Evolutionary conservation across 345 rosid genomes (phyloP), one percentile per base, ranked within the genome.

Genomic region (Bruguiera gymnorhiza): DNA sequence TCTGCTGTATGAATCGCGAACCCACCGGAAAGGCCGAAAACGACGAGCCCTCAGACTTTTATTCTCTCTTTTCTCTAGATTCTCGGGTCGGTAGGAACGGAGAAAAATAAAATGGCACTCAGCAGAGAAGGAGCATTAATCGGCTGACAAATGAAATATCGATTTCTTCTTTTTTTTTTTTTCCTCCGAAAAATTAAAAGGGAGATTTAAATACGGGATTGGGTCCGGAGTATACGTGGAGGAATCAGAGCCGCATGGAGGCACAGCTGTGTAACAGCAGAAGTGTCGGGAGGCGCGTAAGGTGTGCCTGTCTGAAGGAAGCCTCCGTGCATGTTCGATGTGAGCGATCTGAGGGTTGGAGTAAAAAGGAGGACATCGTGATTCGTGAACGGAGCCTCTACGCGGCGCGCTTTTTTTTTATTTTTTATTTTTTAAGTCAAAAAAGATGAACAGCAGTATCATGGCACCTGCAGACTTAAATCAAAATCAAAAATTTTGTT

Each of bases 251-350:
- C 31, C 63, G 76, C 64, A n/a, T 51, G 64, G 39, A 68, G 51
- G 11, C 43, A 60, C 74, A 72, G 78, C 78, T 66, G 30, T 60
- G 51, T 66, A 0, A 61, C 66, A 72, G 76, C 39, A 68, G 29
- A 67, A 24, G 67, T 62, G 65, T 70, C 57, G 78, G 69, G 64
- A 19, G 65, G 23, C 6, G 67, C 0, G 50, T 43, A 18, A 5
- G 50, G 50, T 37, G 30, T 20, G 67, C 0, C 36, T 79, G 83
- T 71, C 81, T 10, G 78, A 57, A 67, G 59, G 11, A 61, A 31
- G 54, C 46, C 29, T 27, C 2, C 51, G 20, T n/a, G 43, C 2
- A 15, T 18, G 18, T 16, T 7, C 3, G 15, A 15, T 13, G 19
- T 11, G 15, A 3, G 15, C 1, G 50, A 43, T 43, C 16, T 15